These are phyloP conservation scores for Populus hybrid DNA, from an alignment of 441 rosid genomes.

Conservation along the genomic window DNA sequence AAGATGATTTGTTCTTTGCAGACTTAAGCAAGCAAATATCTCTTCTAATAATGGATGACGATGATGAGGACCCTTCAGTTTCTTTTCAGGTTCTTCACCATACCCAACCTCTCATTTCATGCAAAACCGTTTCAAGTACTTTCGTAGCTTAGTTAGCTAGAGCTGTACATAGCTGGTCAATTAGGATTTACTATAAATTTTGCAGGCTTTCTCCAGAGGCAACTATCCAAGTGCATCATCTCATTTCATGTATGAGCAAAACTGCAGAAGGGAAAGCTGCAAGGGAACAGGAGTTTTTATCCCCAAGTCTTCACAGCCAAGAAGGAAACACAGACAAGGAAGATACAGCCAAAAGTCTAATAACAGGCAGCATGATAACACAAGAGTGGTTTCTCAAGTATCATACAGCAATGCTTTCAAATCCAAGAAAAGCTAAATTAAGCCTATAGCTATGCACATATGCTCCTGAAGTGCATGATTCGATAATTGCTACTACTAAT, in stretches of 20 bases:
- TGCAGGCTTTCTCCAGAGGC: conserved; percentile 52
- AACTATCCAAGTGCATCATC: conserved; percentile 39
- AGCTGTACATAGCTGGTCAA: neutral
- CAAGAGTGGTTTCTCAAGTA: conserved; percentile 37
- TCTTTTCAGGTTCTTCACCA: conserved; percentile 55
- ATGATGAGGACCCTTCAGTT: conserved; percentile 54
- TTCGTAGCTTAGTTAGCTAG: neutral
- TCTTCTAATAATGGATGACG: conserved; percentile 90
- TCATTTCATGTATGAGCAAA: conserved; percentile 42
- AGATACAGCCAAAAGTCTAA: conserved; percentile 42
- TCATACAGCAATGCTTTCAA: conserved; percentile 39
- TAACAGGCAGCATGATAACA: conserved; percentile 33
- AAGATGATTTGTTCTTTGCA: conserved; percentile 85
- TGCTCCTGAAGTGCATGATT: conserved; percentile 3
- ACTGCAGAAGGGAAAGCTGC: conserved; percentile 56
- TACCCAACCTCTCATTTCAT: neutral
- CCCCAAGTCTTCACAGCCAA: conserved; percentile 64
- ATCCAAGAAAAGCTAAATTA: conserved; percentile 37
- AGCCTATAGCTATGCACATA: neutral
- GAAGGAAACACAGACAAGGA: conserved; percentile 65
- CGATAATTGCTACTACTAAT: conserved; percentile 13
- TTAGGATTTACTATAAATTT: neutral
- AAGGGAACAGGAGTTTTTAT: conserved; percentile 96
- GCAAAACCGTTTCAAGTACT: neutral
- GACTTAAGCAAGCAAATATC: conserved; percentile 88